Base-by-base conservation (phyloP, 2,329 filamentous ascomycete species). In the Trichoderma sp. region DNA sequence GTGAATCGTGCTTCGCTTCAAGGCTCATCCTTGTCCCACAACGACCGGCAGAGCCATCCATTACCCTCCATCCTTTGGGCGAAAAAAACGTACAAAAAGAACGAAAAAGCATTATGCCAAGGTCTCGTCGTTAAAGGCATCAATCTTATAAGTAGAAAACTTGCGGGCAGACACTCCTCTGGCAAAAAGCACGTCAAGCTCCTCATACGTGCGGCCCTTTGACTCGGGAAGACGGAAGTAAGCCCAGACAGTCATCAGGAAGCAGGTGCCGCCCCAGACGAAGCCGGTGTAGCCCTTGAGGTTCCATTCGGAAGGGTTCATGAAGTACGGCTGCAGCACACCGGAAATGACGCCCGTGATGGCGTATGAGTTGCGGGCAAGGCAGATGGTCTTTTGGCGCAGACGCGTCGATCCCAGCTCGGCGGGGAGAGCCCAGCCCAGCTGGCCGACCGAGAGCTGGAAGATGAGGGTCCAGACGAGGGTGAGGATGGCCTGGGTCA, bases 221-320 rank as follows among this genome's bases (percentile, higher is more conserved):
- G 85, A 83, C 69, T 87, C 85, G 5, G 83, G 83, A 2, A 85
- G 74, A 61, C 81, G 80, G 69, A 77, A 77, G 67, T 76, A 83
- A 0, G 82, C 81, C 78, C 85, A 87, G 1, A 80, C 67, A 0
- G 80, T 73, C 21, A 80, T 82, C 1, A 81, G 30, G 6, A 84
- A 72, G 69, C 82, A 82, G 17, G 81, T 79, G 0, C 78, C 80
- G 1, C 77, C 79, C 80, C 80, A 82, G 68, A 82, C 79, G 64
- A 78, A 81, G 0, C 76, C 84, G 52, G 72, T 80, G 71, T 73
- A 78, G 61, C 82, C 83, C 69, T 74, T 81, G 78, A 79, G 81
- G 66, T 81, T 80, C 77, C 79, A 81, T 2, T 78, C 79, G 0
- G 76, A 76, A 0, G 79, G 77, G 1, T 78, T 80, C 14, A 83